A percentile compares a stretch with the other conserved stretches of the same genome.
Evolutionary conservation across 2,329 filamentous ascomycete species (phyloP).

Genomic region (Chaetomium strumarium): DNA sequence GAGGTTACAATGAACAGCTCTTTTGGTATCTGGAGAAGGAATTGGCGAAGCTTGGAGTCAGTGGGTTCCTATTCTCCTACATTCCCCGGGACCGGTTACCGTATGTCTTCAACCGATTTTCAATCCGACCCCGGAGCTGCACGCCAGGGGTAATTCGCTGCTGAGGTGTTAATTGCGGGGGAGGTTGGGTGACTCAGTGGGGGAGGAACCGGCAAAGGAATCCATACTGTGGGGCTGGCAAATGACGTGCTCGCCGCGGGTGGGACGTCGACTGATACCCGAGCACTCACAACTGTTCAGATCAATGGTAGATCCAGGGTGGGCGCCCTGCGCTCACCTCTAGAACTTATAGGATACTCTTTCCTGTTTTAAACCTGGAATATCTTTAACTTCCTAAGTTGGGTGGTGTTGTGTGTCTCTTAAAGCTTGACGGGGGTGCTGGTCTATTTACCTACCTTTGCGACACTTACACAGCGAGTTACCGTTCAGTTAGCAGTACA

Average conservation of each 20-base stretch:
- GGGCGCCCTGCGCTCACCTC: no score
- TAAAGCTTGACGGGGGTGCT: no score
- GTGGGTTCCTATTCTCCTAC: background rate
- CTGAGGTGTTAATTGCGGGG: background rate
- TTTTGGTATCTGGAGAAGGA: no score
- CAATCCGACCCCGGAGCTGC: slow-evolving; percentile 16
- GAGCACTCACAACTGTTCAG: background rate
- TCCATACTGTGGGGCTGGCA: slow-evolving; percentile 11
- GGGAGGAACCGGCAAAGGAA: slow-evolving; percentile 5
- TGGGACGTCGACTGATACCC: background rate
- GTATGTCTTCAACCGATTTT: slow-evolving; percentile 11
- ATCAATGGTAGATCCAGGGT: background rate
- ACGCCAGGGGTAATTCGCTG: background rate
- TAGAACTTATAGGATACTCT: no score
- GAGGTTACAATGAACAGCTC: no score
- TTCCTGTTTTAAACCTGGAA: no score
- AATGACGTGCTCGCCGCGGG: slow-evolving; percentile 18
- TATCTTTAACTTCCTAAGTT: no score
- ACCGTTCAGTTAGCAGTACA: no score
- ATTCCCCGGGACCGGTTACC: background rate
- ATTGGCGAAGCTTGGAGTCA: background rate
- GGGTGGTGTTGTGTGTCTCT: background rate
- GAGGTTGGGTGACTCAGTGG: background rate
- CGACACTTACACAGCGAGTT: no score
- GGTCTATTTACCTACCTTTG: no score